Percentiles rank a stretch among this genome's conserved stretches.
These are phyloP conservation scores for Nitzschia inconspicua DNA, from an alignment of 108 stramenopile genomes.

Conservation along the genomic window DNA sequence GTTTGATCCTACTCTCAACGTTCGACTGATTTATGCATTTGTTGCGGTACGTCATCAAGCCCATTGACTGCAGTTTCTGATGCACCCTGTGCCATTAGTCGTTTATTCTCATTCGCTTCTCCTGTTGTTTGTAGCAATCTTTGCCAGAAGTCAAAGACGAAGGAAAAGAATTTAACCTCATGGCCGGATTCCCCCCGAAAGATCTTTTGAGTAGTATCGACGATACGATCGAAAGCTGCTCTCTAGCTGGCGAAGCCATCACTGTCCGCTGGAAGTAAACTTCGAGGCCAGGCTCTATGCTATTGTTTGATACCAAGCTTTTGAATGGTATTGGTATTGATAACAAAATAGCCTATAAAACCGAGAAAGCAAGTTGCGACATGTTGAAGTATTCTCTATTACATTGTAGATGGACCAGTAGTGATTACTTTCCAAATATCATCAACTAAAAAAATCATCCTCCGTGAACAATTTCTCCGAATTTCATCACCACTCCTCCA, in stretches of 20 bases:
- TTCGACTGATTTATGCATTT: slow-evolving; percentile 72
- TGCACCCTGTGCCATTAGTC: background rate
- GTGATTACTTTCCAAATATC: too few species aligned
- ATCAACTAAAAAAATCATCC: too few species aligned
- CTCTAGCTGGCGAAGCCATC: slow-evolving; percentile 65
- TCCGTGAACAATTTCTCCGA: too few species aligned
- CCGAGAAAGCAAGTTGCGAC: background rate
- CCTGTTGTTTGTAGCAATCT: slow-evolving; percentile 35
- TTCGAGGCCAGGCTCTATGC: background rate
- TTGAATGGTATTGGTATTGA: too few species aligned
- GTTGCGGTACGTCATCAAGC: slow-evolving; percentile 72
- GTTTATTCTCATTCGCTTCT: slow-evolving; percentile 1
- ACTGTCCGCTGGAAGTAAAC: slow-evolving; percentile 65
- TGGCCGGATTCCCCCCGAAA: slow-evolving; percentile 81
- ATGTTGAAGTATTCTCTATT: background rate
- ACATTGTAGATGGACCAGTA: background rate
- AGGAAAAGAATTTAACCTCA: slow-evolving; percentile 68
- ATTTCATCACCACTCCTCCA: too few species aligned
- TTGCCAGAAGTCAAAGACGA: slow-evolving; percentile 58
- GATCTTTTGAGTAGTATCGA: slow-evolving; percentile 63
- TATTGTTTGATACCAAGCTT: too few species aligned
- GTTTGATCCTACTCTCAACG: slow-evolving; percentile 47
- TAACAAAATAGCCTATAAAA: too few species aligned
- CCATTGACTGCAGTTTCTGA: background rate
- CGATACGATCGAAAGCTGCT: slow-evolving; percentile 54